A percentile compares a stretch with the other conserved stretches of the same genome.
phyloP scores from a whole-genome alignment of 257 asterid species.

The Parsonsia alboflavescens region DNA sequence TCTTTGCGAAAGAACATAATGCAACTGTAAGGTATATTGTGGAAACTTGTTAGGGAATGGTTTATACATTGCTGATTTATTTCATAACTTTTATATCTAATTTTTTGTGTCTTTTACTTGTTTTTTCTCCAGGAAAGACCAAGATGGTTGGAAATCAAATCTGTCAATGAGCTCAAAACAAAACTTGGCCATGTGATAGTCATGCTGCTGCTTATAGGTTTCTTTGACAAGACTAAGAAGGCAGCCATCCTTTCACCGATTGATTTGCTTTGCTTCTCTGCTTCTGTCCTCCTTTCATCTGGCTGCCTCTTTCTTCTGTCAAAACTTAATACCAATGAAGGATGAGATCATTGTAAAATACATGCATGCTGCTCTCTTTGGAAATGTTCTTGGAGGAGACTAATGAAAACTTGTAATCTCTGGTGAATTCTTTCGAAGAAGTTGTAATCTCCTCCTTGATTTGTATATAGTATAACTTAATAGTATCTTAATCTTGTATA shows the following conservation, averaged over 20 bases:
- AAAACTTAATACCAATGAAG: slow-evolving; percentile 38
- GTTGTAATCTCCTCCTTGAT: too few species aligned
- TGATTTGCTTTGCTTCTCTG: slow-evolving; percentile 87
- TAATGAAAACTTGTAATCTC: too few species aligned
- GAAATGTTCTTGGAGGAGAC: too few species aligned
- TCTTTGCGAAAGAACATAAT: not conserved
- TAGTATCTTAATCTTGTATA: too few species aligned
- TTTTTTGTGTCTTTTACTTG: not conserved
- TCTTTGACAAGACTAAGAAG: slow-evolving; percentile 86
- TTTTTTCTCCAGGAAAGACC: slow-evolving; percentile 66
- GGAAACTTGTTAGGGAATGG: not conserved
- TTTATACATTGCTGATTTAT: not conserved
- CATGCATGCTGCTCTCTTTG: not conserved
- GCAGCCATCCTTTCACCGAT: slow-evolving; percentile 63
- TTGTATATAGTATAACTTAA: too few species aligned
- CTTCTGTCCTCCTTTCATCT: slow-evolving; percentile 69
- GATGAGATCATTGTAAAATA: not conserved
- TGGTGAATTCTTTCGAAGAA: too few species aligned
- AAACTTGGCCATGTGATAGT: slow-evolving; percentile 90
- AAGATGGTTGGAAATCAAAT: slow-evolving; percentile 73
- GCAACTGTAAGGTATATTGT: not conserved
- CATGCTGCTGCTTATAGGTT: slow-evolving; percentile 86
- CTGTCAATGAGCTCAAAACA: slow-evolving; percentile 76
- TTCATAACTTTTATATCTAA: not conserved
- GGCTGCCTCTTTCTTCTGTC: slow-evolving; percentile 78